Evolutionary conservation across 306 rosid genomes (phyloP).

Genomic region (Prinsepia uniflora): DNA sequence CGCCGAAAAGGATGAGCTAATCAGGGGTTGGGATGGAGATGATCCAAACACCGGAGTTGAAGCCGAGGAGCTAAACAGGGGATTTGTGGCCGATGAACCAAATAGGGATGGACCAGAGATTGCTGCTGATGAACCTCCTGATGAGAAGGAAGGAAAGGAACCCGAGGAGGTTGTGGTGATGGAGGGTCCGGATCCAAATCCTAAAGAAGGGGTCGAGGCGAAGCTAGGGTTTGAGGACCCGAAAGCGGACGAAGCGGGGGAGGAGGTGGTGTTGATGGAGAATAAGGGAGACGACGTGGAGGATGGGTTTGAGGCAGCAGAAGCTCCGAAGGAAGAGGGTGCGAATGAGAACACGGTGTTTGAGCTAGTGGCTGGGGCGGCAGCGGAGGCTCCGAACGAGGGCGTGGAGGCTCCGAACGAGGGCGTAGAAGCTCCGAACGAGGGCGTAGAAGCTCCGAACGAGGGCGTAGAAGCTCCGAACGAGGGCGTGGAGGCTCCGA

Average conservation of each 20-base stretch:
- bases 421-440: neutral
- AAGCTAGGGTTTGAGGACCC: slow-evolving; percentile 21
- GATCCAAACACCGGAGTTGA: slow-evolving; percentile 10
- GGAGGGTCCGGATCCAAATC: slow-evolving; percentile 21
- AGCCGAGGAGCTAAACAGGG: slow-evolving; percentile 16
- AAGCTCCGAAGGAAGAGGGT: slow-evolving; percentile 25
- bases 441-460: slow-evolving; percentile 14
- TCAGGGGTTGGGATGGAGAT: neutral
- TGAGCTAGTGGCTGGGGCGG: slow-evolving; percentile 26
- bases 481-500: neutral
- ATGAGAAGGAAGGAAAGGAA: slow-evolving; percentile 4
- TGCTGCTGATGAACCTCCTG: slow-evolving; percentile 11
- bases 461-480: neutral
- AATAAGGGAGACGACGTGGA: slow-evolving; percentile 34
- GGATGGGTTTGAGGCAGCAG: slow-evolving; percentile 38
- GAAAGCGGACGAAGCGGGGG: slow-evolving; percentile 17
- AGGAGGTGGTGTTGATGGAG: neutral
- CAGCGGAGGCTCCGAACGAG: neutral
- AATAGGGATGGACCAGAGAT: slow-evolving; percentile 10
- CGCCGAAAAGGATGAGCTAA: slow-evolving; percentile 4
- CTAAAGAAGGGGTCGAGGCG: slow-evolving; percentile 21
- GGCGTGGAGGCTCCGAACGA: slow-evolving; percentile 15
- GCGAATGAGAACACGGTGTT: slow-evolving; percentile 22
- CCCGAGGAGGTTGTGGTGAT: neutral
- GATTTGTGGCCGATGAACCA: slow-evolving; percentile 13